Evolutionary conservation across 139 green algal species (phyloP).

Genomic region (Micractinium conductrix): DNA sequence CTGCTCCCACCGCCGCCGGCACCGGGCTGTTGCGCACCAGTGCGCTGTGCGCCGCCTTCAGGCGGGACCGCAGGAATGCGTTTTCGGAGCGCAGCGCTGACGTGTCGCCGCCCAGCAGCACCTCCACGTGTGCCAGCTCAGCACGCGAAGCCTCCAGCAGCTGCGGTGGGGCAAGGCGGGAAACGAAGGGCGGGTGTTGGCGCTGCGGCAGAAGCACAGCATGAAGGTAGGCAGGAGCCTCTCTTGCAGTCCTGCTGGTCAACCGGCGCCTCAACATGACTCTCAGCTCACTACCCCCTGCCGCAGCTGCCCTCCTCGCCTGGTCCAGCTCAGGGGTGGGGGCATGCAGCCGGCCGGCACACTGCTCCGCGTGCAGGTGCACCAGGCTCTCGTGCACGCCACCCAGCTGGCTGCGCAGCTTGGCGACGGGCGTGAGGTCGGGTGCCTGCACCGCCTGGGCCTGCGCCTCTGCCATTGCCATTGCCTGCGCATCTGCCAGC

Average conservation of each 20-base stretch:
- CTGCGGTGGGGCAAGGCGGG: background rate
- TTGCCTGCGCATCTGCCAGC: slow-evolving; percentile 7
- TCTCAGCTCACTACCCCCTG: background rate
- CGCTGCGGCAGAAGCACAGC: background rate
- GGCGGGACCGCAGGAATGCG: slow-evolving; percentile 9
- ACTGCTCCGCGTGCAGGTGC: slow-evolving; percentile 28
- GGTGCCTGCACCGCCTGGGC: background rate
- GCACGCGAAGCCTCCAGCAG: slow-evolving; percentile 14
- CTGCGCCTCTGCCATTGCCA: background rate
- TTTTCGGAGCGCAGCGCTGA: slow-evolving; percentile 1
- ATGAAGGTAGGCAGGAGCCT: background rate
- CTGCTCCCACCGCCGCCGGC: background rate
- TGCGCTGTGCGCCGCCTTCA: background rate
- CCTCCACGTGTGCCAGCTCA: slow-evolving; percentile 10
- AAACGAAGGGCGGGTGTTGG: background rate
- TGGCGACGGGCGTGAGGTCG: background rate
- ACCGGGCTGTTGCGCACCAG: slow-evolving; percentile 2
- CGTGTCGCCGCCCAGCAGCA: background rate
- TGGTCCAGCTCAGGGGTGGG: slow-evolving; percentile 18
- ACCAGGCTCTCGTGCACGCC: slow-evolving; percentile 29
- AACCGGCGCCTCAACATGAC: background rate
- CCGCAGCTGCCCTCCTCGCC: background rate
- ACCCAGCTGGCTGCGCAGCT: slow-evolving; percentile 13
- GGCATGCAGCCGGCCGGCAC: background rate
- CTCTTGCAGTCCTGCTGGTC: background rate